Base-by-base conservation (phyloP, 306 rosid genomes). In the Ammopiptanthus mongolicus region DNA sequence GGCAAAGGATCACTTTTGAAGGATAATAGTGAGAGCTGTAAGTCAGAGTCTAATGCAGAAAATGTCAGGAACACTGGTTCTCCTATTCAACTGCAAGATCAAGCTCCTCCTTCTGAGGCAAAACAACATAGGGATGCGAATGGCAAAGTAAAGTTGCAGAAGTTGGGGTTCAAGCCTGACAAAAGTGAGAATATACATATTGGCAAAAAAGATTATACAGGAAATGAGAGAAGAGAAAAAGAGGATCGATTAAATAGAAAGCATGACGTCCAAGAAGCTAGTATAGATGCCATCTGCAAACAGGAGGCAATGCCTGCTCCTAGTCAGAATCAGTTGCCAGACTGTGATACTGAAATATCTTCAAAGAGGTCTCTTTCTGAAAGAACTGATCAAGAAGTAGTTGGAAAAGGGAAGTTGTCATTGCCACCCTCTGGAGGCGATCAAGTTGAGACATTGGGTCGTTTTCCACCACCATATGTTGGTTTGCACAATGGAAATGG, bases 401-500 rank as follows among this genome's bases (percentile, higher is more conserved):
- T 79, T 50, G 88, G 85, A 22, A 88, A 88, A 84, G 86, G 82
- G 55, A 88, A 83, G 84, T 81, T 72, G 53, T 87, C 88, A 55
- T 75, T 84, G 72, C 91, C 86, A 23, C 78, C 86, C 69, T 75
- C 87, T 7, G 88, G 88, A 71, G 97, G 90, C 59, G 47, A 65
- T 70, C 93, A 77, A 65, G 76, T 33, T 84, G 96, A 86, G 74
- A 69, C 78, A 47, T 63, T 34, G 6, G 76, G 59, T 60, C 74
- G 62, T 53, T 85, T 81, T 77, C 85, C 91, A 80, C 85, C 82
- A 62, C 93, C 96, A 39, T 81, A 59, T 15, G 34, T 74, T 79
- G 91, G 92, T 62, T 69, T 74, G 67, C 88, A 74, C 39, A 91
- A 80, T 78, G 94, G 84, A 82, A 85, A 75, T 82, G 88, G 87